Evolutionary conservation across 1,284 basidiomycete genomes (phyloP).

Genomic region (Boletellus deceptivus): DNA sequence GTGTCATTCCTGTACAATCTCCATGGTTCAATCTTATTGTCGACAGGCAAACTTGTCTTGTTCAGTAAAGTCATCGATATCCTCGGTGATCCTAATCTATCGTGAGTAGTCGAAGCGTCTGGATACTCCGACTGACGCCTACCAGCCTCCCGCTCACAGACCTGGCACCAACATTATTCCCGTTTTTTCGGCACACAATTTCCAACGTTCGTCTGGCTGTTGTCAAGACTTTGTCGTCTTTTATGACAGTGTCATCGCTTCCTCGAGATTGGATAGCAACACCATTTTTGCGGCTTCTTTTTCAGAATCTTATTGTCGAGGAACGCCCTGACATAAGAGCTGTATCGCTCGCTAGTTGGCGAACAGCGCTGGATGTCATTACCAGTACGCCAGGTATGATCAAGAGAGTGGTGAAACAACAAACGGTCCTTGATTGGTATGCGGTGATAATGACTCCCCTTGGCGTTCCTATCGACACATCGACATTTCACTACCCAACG

Average conservation of each 20-base stretch:
- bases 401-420: slow-evolving; percentile 51
- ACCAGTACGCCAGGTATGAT: slow-evolving; percentile 47
- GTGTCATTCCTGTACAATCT: slow-evolving; percentile 13
- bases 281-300: slow-evolving; percentile 80
- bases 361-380: slow-evolving; percentile 62
- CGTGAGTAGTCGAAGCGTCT: slow-evolving; percentile 47
- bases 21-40: slow-evolving; percentile 1
- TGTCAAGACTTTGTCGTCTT: slow-evolving; percentile 84
- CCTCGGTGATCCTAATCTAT: slow-evolving; percentile 62
- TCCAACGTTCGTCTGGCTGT: slow-evolving; percentile 91
- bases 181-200: slow-evolving; percentile 98
- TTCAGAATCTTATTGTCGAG: slow-evolving; percentile 95
- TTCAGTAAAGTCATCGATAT: slow-evolving; percentile 79
- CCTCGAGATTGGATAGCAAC: slow-evolving; percentile 82
- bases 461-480: slow-evolving; percentile 75
- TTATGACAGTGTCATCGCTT: slow-evolving; percentile 77
- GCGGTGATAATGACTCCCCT: slow-evolving; percentile 89
- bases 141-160: slow-evolving; percentile 70
- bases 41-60: slow-evolving; percentile 74
- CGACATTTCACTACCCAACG: slow-evolving; percentile 69
- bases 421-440: slow-evolving; percentile 78
- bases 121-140: slow-evolving; percentile 10
- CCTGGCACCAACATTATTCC: slow-evolving; percentile 87
- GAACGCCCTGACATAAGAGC: slow-evolving; percentile 84
- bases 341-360: slow-evolving; percentile 80